phyloP scores from a whole-genome alignment of 345 rosid species.

The Eucalyptus cloeziana region DNA sequence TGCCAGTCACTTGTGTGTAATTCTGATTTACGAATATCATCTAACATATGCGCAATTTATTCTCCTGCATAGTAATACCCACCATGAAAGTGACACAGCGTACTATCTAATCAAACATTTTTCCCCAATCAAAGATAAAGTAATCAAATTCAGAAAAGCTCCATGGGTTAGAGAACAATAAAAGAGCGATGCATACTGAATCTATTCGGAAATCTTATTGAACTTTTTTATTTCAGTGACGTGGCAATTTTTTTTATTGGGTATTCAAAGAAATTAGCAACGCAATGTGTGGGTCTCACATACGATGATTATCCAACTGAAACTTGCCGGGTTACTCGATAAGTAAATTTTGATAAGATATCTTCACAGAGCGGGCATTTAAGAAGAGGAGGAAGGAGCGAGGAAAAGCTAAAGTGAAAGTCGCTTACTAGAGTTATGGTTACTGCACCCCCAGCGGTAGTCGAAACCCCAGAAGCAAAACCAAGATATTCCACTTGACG shows the following conservation, averaged over 20 bases:
- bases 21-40: not conserved
- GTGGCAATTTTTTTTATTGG: not conserved
- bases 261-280: not conserved
- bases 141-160: not conserved
- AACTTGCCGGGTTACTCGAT: not conserved
- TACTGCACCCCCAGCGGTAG: accelerated
- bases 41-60: not conserved
- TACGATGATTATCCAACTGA: not conserved
- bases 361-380: accelerated
- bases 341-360: not conserved
- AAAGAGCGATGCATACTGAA: too few relatives aligned
- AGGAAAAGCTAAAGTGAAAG: not conserved
- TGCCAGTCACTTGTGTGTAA: not conserved
- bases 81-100: not conserved
- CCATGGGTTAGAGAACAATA: not conserved
- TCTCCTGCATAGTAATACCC: not conserved
- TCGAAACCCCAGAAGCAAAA: not conserved
- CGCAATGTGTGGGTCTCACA: accelerated
- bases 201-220: too few relatives aligned
- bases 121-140: not conserved
- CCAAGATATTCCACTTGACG: accelerated
- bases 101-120: not conserved
- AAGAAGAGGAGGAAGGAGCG: accelerated
- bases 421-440: accelerated
- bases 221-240: not conserved